Base-by-base conservation (phyloP, 208 protist species). In the Trypanosoma platydactyli region DNA sequence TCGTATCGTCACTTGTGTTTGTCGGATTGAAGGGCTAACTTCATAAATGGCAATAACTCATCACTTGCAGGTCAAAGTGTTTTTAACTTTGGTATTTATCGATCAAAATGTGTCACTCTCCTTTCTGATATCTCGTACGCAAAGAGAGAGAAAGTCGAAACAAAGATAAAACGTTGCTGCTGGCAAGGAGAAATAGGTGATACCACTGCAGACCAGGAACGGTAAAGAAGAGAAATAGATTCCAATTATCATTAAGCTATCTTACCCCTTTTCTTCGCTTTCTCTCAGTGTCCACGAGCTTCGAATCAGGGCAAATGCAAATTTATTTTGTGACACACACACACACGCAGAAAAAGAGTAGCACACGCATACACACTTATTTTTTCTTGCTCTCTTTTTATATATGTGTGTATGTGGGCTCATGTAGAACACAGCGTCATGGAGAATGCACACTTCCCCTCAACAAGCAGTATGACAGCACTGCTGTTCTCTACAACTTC, bases 401-500 rank as follows among this genome's bases (percentile, higher is more conserved):
- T n/a, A n/a, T n/a, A n/a, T n/a, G n/a, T n/a, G 33, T 24, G 48
- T 46, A 3, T 33, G 20, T 56, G 18, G 45, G 38, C 41, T 53
- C 29, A 29, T 18, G 35, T 22, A 44, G 52, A 27, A 0, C 24
- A 51, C 4, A 72, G 18, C 20, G 50, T 53, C 58, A 72, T 60
- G n/a, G 67, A 59, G 35, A 72, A 72, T 16, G 42, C 40, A 5
- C 20, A 29, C 40, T 80, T 65, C 25, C 57, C 73, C 15, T 60
- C 59, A 20, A 86, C 63, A 55, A 79, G 70, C 30, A 51, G 25
- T 20, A 73, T 76, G 25, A 87, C 70, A 7, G 66, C 71, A 50
- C 56, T 77, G 13, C 74, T 76, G 22, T 33, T 68, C 24, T 45
- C 5, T 25, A 87, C 81, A 44, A 41, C 33, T 0, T 53, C 64